Percentiles rank a stretch among this genome's conserved stretches.
Conservation (phyloP, 257 asterid species). For the Jacaranda mimosifolia region DNA sequence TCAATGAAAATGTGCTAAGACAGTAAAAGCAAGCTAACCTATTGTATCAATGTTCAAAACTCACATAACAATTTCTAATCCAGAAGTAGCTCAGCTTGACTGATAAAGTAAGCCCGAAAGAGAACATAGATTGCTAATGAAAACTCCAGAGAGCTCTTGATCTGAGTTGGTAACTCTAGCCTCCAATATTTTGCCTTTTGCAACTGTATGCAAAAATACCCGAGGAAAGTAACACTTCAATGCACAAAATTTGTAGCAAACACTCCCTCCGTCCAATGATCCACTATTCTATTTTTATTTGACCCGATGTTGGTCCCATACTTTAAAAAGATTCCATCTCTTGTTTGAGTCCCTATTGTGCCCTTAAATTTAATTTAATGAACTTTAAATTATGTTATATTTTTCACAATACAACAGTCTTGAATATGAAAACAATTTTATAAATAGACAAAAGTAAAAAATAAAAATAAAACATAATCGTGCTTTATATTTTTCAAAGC, state of each 20-base stretch:
- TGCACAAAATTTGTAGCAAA: constrained; percentile 4
- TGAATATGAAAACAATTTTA: too few species aligned
- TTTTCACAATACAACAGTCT: too few species aligned
- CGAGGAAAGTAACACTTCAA: not conserved
- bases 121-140: not conserved
- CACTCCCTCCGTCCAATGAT: too few species aligned
- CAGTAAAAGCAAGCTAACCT: not conserved
- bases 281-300: too few species aligned
- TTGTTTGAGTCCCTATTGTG: too few species aligned
- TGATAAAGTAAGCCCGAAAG: not conserved
- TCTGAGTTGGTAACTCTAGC: not conserved
- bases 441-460: too few species aligned
- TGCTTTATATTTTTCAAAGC: too few species aligned
- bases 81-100: not conserved
- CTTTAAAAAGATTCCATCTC: too few species aligned
- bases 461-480: too few species aligned
- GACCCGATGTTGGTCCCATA: too few species aligned
- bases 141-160: constrained; percentile 3
- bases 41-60: not conserved
- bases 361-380: too few species aligned
- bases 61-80: constrained; percentile 1
- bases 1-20: not conserved
- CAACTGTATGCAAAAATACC: not conserved
- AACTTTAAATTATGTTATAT: too few species aligned
- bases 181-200: constrained; percentile 1